phyloP scores from a whole-genome alignment of 2,329 filamentous ascomycete species.

The Coniochaeta sp. region DNA sequence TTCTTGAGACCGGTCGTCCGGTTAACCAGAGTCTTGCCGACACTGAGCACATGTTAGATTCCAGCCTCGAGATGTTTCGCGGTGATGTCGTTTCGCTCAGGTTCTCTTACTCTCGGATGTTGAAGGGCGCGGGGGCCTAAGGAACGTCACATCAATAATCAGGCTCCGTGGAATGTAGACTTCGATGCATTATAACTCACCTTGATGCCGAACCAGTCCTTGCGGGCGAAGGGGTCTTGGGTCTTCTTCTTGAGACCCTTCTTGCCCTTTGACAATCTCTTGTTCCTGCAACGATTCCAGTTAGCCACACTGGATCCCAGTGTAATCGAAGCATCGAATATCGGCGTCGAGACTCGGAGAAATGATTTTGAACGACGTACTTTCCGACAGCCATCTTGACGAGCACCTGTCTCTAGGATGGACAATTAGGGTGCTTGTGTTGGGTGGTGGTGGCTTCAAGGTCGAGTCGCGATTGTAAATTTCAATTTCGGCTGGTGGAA shows the following conservation, averaged over 20 bases:
- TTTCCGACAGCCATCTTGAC: slow-evolving; percentile 56
- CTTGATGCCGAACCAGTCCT: slow-evolving; percentile 99
- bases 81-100: background rate
- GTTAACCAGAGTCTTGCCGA: slow-evolving; percentile 99
- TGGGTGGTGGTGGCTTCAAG: slow-evolving; percentile 1
- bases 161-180: too few species aligned
- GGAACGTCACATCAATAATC: slow-evolving; percentile 13
- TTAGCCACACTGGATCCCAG: background rate
- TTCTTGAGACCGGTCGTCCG: slow-evolving; percentile 99
- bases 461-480: slow-evolving; percentile 19
- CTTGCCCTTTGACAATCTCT: slow-evolving; percentile 99
- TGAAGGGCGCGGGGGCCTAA: slow-evolving; percentile 90
- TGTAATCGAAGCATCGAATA: background rate
- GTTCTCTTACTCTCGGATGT: slow-evolving; percentile 80
- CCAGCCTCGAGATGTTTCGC: slow-evolving; percentile 2
- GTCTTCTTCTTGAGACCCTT: slow-evolving; percentile 99
- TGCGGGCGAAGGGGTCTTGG: slow-evolving; percentile 92
- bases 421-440: slow-evolving; percentile 23
- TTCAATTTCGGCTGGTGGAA: slow-evolving; percentile 17
- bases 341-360: background rate
- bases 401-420: slow-evolving; percentile 37
- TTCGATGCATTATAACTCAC: slow-evolving; percentile 33
- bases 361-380: slow-evolving; percentile 28
- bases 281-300: slow-evolving; percentile 61
- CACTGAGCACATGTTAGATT: slow-evolving; percentile 51